Percentiles rank a stretch among this genome's conserved stretches.
These are phyloP conservation scores for Penicillium ochrochloron DNA, from an alignment of 495 filamentous ascomycete species.

Conservation along the genomic window DNA sequence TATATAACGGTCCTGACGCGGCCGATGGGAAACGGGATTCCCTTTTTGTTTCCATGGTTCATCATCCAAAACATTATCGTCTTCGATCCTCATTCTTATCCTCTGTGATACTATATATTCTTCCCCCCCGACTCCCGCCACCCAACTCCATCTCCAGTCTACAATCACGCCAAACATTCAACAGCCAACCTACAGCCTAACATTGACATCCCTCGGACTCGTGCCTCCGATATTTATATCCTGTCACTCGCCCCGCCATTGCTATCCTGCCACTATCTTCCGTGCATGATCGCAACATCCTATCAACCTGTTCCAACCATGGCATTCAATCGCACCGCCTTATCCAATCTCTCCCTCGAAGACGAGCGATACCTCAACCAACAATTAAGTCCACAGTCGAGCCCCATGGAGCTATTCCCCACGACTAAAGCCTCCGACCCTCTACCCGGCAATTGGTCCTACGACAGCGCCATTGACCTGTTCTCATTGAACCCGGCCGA, in stretches of 20 bases:
- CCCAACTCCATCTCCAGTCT: neutral
- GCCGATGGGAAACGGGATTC: neutral
- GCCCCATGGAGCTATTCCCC: slow-evolving; percentile 27
- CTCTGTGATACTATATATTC: neutral
- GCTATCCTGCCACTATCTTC: neutral
- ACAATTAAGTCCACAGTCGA: slow-evolving; percentile 30
- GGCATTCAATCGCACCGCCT: slow-evolving; percentile 30
- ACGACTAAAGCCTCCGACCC: slow-evolving; percentile 34
- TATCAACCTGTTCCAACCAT: slow-evolving; percentile 14
- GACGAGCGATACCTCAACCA: slow-evolving; percentile 33
- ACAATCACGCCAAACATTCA: neutral
- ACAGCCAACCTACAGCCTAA: neutral
- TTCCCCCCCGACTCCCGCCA: neutral
- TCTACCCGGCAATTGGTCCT: slow-evolving; percentile 49
- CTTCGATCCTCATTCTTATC: neutral
- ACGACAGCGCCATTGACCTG: slow-evolving; percentile 48
- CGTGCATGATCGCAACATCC: slow-evolving; percentile 3
- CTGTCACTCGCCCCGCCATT: neutral
- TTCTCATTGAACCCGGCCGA: slow-evolving; percentile 45
- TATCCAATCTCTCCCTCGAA: slow-evolving; percentile 26
- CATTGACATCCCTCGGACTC: neutral
- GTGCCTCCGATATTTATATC: neutral
- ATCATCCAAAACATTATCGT: neutral
- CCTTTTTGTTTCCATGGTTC: neutral
- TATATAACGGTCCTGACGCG: neutral